Percentiles rank a stretch among this genome's conserved stretches.
phyloP scores from a whole-genome alignment of 2,329 filamentous ascomycete species.

The Dactylonectria macrodidyma region DNA sequence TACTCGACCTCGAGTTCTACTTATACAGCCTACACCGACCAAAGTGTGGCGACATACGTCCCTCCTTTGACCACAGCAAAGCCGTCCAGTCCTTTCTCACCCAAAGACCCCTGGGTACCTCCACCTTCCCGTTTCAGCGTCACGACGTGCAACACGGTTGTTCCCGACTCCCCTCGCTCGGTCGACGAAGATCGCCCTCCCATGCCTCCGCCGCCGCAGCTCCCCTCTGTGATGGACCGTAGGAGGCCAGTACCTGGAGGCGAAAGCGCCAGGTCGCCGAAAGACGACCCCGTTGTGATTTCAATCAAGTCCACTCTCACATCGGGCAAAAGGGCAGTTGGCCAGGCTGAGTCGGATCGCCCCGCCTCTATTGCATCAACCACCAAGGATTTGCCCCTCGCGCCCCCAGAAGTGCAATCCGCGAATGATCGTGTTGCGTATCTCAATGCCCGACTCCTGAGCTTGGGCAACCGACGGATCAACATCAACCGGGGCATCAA shows the following conservation, averaged over 20 bases:
- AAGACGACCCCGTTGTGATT: constrained; percentile 48
- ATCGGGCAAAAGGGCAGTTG: constrained; percentile 13
- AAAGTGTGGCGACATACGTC: constrained; percentile 33
- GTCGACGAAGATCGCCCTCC: constrained; percentile 45
- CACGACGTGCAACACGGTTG: constrained; percentile 72
- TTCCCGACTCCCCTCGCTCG: constrained; percentile 46
- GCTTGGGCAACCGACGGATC: constrained; percentile 75
- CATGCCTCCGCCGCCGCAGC: constrained; percentile 46
- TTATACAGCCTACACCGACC: constrained; percentile 51
- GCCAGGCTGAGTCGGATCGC: constrained; percentile 33
- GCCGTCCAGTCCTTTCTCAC: constrained; percentile 34
- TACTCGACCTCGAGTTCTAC: constrained; percentile 54
- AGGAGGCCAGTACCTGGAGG: constrained; percentile 49
- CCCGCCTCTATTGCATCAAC: constrained; percentile 55
- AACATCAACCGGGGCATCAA: constrained; percentile 82
- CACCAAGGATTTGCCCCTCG: constrained; percentile 73
- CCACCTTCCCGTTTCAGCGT: constrained; percentile 75
- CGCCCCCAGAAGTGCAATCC: constrained; percentile 71
- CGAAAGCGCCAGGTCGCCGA: constrained; percentile 37
- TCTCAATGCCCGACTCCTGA: constrained; percentile 76
- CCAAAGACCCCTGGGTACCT: constrained; percentile 61
- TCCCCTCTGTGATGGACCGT: constrained; percentile 51
- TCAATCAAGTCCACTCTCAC: constrained; percentile 47
- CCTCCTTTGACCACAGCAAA: constrained; percentile 31
- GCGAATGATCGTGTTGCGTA: constrained; percentile 76